Evolutionary conservation across 768 basidiomycete species (phyloP).

Genomic region (Panellus pusillus): DNA sequence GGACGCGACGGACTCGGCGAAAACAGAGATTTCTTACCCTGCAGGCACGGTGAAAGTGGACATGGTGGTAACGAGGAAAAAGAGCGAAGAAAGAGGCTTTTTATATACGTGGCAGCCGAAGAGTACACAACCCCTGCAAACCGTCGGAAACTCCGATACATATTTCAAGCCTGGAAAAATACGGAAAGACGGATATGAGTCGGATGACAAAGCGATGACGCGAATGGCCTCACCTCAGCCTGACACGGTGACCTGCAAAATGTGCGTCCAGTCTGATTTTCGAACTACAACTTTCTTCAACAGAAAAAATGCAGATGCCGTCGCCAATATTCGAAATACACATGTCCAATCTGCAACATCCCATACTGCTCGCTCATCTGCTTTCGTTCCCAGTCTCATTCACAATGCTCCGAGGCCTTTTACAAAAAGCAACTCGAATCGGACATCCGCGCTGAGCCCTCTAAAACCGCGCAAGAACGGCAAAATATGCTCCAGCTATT

Average conservation of each 20-base stretch:
- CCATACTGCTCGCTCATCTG: slow-evolving; percentile 80
- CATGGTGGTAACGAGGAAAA: neutral
- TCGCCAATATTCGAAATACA: slow-evolving; percentile 76
- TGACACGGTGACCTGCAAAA: slow-evolving; percentile 9
- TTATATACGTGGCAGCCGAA: no score
- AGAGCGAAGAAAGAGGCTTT: no score
- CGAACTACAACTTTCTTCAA: neutral
- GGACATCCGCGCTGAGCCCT: slow-evolving; percentile 57
- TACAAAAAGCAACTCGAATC: slow-evolving; percentile 73
- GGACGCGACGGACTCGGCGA: slow-evolving; percentile 20
- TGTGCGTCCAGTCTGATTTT: neutral
- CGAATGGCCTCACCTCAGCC: slow-evolving; percentile 1
- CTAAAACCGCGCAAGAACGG: slow-evolving; percentile 58
- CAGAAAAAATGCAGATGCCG: slow-evolving; percentile 53
- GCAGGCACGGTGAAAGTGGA: slow-evolving; percentile 10
- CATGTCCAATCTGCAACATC: slow-evolving; percentile 79
- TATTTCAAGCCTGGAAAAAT: no score
- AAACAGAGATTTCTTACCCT: slow-evolving; percentile 15
- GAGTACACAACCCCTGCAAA: no score
- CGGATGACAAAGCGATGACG: no score
- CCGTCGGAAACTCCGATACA: no score
- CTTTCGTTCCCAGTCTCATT: slow-evolving; percentile 71
- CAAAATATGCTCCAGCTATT: slow-evolving; percentile 68
- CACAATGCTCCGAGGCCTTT: slow-evolving; percentile 78
- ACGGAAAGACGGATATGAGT: no score